A percentile compares a stretch with the other conserved stretches of the same genome.
phyloP scores from a whole-genome alignment of 768 basidiomycete genomes.

The Trametes gibbosa region DNA sequence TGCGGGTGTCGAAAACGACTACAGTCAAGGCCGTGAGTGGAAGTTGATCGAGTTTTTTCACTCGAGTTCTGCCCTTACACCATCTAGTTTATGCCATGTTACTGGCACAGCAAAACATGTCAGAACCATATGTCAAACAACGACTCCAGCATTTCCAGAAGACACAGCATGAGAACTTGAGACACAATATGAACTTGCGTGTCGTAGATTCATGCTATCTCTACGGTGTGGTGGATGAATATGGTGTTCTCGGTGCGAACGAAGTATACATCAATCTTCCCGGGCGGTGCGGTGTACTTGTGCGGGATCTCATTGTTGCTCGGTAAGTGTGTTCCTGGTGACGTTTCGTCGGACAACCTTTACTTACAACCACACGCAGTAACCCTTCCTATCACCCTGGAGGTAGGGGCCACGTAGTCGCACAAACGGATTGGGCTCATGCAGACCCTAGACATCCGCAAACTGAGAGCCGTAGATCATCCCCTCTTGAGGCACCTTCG shows the following conservation, averaged over 20 bases:
- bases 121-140: conserved; percentile 9
- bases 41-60: too few species aligned
- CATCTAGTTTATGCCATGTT: conserved; percentile 5
- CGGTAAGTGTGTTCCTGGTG: background rate
- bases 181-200: conserved; percentile 13
- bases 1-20: conserved; percentile 6
- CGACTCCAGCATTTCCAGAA: conserved; percentile 10
- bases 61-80: too few species aligned
- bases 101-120: conserved; percentile 8
- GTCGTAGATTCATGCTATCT: conserved; percentile 15
- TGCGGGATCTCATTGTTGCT: conserved; percentile 8
- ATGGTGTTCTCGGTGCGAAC: conserved; percentile 13
- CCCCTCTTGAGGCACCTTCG: conserved; percentile 7
- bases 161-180: conserved; percentile 9
- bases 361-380: background rate
- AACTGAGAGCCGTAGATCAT: conserved; percentile 5
- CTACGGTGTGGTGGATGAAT: conserved; percentile 19
- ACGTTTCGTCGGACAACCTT: background rate
- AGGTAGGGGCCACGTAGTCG: background rate
- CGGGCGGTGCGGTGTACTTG: conserved; percentile 5
- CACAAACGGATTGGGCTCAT: background rate
- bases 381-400: conserved; percentile 19
- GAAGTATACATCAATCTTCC: conserved; percentile 23
- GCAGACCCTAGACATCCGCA: conserved; percentile 4
- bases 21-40: conserved; percentile 8